Evolutionary conservation across 257 asterid species (phyloP).

Genomic region (Primulina huaijiensis): DNA sequence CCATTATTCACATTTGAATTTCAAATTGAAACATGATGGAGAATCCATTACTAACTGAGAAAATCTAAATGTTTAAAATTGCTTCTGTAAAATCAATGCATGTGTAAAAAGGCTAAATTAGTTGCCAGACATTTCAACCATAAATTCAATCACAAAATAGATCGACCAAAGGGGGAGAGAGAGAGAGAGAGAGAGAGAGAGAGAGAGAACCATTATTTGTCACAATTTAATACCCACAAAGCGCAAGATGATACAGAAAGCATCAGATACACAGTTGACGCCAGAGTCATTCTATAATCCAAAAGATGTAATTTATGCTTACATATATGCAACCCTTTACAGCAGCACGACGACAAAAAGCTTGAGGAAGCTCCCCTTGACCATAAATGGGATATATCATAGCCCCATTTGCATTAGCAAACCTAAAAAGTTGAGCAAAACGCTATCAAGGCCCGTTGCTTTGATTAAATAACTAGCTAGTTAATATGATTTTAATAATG

Average conservation of each 20-base stretch:
- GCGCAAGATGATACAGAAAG: conserved; percentile 19
- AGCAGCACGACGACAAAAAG: conserved; percentile 98
- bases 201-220: conserved; percentile 7
- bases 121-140: neutral
- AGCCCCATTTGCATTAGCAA: conserved; percentile 85
- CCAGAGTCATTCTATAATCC: conserved; percentile 21
- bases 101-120: conserved; percentile 3
- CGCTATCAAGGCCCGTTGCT: conserved; percentile 17
- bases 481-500: conserved; percentile 14
- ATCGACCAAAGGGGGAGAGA: neutral
- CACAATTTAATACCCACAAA: conserved; percentile 11
- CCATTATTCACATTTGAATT: neutral
- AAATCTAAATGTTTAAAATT: too few relatives aligned
- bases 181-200: neutral
- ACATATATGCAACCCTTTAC: conserved; percentile 93
- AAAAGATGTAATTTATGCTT: conserved; percentile 30
- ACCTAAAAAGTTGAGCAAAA: conserved; percentile 45
- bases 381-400: conserved; percentile 89
- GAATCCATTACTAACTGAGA: neutral
- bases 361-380: conserved; percentile 92
- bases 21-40: neutral
- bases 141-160: too few relatives aligned
- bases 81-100: neutral
- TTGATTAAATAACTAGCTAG: conserved; percentile 11
- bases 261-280: neutral